These are phyloP conservation scores for Geranium rotundifolium DNA, from an alignment of 345 rosid genomes.

Conservation along the genomic window DNA sequence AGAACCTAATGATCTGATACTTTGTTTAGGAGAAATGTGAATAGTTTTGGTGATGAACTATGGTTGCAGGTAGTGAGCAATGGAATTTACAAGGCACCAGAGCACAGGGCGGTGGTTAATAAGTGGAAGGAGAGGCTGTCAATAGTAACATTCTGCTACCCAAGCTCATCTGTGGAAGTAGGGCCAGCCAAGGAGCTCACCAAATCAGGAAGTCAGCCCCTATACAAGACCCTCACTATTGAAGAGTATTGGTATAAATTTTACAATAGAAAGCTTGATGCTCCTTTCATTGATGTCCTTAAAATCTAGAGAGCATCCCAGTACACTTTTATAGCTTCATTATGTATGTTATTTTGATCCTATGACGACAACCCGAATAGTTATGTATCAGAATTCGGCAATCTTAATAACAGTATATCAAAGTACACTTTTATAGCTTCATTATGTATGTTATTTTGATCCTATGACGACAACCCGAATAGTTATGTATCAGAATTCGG, in stretches of 20 bases:
- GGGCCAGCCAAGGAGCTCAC: constrained; percentile 25
- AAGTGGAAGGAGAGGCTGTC: constrained; percentile 18
- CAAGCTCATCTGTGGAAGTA: constrained; percentile 13
- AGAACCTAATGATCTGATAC: no score
- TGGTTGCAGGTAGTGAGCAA: constrained; percentile 16
- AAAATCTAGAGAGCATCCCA: constrained; percentile 1
- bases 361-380: no score
- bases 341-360: no score
- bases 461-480: no score
- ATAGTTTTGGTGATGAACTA: no score
- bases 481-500: no score
- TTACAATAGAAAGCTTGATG: constrained; percentile 15
- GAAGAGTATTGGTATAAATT: constrained; percentile 12
- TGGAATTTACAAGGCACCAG: constrained; percentile 16
- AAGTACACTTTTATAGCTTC: no score
- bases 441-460: no score
- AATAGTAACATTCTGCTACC: constrained; percentile 27
- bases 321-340: no score
- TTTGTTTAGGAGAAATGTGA: no score
- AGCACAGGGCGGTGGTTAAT: constrained; percentile 17
- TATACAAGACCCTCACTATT: constrained; percentile 19
- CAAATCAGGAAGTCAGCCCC: constrained; percentile 10
- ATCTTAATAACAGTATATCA: no score
- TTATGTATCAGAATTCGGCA: no score
- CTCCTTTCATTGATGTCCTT: constrained; percentile 6